Base-by-base conservation (phyloP, 805 yeast genomes). In the Candida chauliodis region DNA sequence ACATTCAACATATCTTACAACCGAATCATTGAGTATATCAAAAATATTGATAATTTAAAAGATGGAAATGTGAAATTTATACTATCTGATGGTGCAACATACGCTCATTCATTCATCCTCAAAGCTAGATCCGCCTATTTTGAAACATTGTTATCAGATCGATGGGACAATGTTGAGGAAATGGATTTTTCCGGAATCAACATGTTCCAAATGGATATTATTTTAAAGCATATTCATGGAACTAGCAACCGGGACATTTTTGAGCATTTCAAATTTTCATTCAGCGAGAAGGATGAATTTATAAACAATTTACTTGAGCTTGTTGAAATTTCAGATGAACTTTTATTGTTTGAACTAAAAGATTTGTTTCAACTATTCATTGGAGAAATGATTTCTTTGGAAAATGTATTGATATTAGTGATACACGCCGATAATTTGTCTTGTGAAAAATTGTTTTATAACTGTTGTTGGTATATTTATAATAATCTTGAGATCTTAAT, bases 391-490 rank as follows among this genome's bases (percentile, higher is more conserved):
- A 71, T 82, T 14, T 58, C 55, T 16, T 59, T 78, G 8, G 84
- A 82, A 14, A 84, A 84, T 49, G 86, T 82, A 1, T 59, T 77
- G 9, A 41, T 70, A 0, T 51, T 88, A 10, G 51, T 85, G 10
- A 59, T 70, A 9, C 79, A 79, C 49, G 72, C 95, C 0, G 70
- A 70, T 32, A 49, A 60, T 14, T 60, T 71, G 33, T 57, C 71
- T 15, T 84, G 88, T 5, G 54, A 59, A 9, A 75, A 80, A 46
- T 56, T 89, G 25, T 67, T 78, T 43, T 67, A 70, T 35, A 73
- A 76, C 38, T 77, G 95, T 52, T 61, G 81, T 18, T 80, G 87
- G 81, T 84, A 75, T 47, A 66, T 86, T 9, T 78, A 75, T 46
- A 70, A 75, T 45, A 86, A 87, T 53, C 59, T 84, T 39, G 88